Evolutionary conservation across 768 basidiomycete genomes (phyloP), one percentile per base, ranked within the genome.

Genomic region (Naganishia onofrii): DNA sequence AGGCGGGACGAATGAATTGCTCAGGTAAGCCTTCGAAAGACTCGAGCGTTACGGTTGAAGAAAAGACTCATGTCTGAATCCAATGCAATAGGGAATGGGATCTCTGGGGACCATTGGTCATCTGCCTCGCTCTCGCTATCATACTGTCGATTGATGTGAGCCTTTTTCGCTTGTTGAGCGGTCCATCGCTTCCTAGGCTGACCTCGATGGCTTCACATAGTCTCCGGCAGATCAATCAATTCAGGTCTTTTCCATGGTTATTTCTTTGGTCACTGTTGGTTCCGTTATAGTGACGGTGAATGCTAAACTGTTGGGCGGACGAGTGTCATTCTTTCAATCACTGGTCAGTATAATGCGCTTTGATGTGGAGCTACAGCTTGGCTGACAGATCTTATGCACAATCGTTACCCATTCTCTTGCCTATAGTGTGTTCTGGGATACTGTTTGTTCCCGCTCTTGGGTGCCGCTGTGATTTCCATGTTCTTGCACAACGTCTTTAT

Each of bases 201-300:
- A 56, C 36, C 10, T 23, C 36, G 12, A 21, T 36, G 2, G 42
- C 34, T 57, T 19, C 17, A 31, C 17, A 6, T 74, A 94, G 93
- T 92, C 95, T 2, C 90, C 94, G 7, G 80, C 87, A 29, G 84
- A 85, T 13, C 94, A 97, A 78, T 87, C 92, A 0, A 85, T 98
- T 17, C 89, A 88, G 13, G 88, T 95, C 48, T 98, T 98, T 82
- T 94, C 94, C 0, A 89, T 88, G 69, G 93, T 96, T n/a, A 87
- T 98, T 52, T 92, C 90, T 21, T 90, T 97, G 66, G 89, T 95
- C 70, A 92, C 92, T 4, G 77, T 96, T 15, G 95, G 95, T 5
- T 93, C 93, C 17, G 83, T 96, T 34, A 86, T 90, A 0, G 92
- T 98, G 9, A 97, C 95, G 0, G 83, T 98, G n/a, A 95, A 98